A percentile compares a stretch with the other conserved stretches of the same genome.
Evolutionary conservation across 257 asterid species (phyloP).

Genomic region (Misopates orontium): DNA sequence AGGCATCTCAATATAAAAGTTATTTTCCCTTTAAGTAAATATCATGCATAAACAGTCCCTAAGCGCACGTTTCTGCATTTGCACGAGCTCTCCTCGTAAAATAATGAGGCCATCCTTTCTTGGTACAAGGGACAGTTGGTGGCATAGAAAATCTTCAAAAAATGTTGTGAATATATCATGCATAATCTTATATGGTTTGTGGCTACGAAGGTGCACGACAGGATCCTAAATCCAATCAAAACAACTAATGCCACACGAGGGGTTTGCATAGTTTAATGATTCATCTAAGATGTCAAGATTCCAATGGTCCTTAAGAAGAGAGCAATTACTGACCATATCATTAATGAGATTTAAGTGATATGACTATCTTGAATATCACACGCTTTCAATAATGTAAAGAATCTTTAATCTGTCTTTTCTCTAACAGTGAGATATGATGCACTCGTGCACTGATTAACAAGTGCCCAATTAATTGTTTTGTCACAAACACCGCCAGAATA

Average conservation of each 20-base stretch:
- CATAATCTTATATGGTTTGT: too few relatives aligned
- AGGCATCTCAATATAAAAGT: too few relatives aligned
- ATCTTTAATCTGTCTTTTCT: background rate
- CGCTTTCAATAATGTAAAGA: constrained; percentile 1
- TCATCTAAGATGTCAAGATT: background rate
- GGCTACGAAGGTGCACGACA: too few relatives aligned
- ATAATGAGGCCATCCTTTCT: too few relatives aligned
- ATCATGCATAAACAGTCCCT: too few relatives aligned
- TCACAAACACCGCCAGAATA: constrained; percentile 23
- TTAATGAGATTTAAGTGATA: constrained; percentile 7
- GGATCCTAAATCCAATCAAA: too few relatives aligned
- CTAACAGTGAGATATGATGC: background rate
- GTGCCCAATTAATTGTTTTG: background rate
- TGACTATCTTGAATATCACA: background rate
- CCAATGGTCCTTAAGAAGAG: constrained; percentile 10
- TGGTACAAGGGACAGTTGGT: too few relatives aligned
- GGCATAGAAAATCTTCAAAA: too few relatives aligned
- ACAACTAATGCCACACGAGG: constrained; percentile 9
- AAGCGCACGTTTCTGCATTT: too few relatives aligned
- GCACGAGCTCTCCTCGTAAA: too few relatives aligned
- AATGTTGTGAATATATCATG: too few relatives aligned
- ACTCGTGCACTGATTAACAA: constrained; percentile 9
- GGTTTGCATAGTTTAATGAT: constrained; percentile 7
- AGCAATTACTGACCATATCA: background rate
- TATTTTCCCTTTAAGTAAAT: too few relatives aligned